A percentile compares a stretch with the other conserved stretches of the same genome.
Conservation (phyloP, 2,329 filamentous ascomycete genomes). For the Mycosphaerelloides madeirae region DNA sequence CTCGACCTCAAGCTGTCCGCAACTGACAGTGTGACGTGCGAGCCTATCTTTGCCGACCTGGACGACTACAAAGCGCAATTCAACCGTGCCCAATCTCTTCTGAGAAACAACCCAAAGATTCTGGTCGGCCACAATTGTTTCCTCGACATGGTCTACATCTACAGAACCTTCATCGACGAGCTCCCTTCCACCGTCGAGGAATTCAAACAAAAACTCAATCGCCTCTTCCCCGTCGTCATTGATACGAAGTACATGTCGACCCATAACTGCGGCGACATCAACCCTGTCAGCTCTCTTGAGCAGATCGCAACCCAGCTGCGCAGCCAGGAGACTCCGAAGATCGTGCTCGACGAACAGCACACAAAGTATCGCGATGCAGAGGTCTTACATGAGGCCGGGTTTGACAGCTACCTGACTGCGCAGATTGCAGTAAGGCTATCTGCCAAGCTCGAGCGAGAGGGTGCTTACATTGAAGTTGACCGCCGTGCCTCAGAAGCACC, state of each 20-base stretch:
- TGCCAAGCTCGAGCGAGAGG: conserved; percentile 45
- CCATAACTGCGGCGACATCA: conserved; percentile 50
- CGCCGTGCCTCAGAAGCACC: conserved; percentile 4
- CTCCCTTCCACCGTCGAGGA: conserved; percentile 52
- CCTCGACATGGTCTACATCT: conserved; percentile 60
- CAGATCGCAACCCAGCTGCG: conserved; percentile 45
- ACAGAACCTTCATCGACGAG: conserved; percentile 56
- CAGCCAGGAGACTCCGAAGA: conserved; percentile 36
- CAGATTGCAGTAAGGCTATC: conserved; percentile 55
- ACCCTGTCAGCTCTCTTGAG: conserved; percentile 45
- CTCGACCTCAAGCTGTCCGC: conserved; percentile 37
- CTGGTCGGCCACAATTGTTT: conserved; percentile 63
- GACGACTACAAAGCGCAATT: conserved; percentile 36
- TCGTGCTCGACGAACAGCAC: conserved; percentile 37
- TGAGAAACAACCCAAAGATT: conserved; percentile 46
- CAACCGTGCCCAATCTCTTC: conserved; percentile 36
- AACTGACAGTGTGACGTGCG: conserved; percentile 31
- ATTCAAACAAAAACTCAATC: conserved; percentile 50
- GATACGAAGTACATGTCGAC: conserved; percentile 63
- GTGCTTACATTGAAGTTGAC: conserved; percentile 28
- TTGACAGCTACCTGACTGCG: conserved; percentile 58
- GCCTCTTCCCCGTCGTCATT: conserved; percentile 53
- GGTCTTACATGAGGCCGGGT: conserved; percentile 58
- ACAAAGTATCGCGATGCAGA: conserved; percentile 37
- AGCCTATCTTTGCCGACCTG: conserved; percentile 33